Evolutionary conservation across 805 yeast genomes (phyloP).

Genomic region (Sugiyamaella valdiviana): DNA sequence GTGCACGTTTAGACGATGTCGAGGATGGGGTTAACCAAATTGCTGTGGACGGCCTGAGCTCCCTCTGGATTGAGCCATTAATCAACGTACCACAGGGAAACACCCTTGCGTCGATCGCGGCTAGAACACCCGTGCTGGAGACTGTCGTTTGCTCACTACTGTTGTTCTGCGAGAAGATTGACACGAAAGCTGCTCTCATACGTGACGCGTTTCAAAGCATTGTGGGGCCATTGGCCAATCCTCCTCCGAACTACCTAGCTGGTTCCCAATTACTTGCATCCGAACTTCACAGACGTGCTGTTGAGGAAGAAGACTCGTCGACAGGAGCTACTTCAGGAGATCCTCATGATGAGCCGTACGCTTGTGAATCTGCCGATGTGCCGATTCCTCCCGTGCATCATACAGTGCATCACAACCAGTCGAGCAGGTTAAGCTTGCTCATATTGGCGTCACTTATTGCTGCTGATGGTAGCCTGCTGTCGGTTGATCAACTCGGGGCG

Average conservation of each 20-base stretch:
- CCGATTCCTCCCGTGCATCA: neutral
- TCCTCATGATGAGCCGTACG: too few relatives aligned
- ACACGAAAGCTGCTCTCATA: neutral
- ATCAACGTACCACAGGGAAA: neutral
- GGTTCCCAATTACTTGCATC: neutral
- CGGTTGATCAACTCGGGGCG: slow-evolving; percentile 4
- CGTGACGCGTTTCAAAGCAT: neutral
- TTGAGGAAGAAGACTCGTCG: neutral
- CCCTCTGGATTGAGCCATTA: neutral
- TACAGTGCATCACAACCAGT: neutral
- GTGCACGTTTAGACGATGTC: neutral
- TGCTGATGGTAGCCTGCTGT: slow-evolving; percentile 7
- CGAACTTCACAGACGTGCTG: neutral
- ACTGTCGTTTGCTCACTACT: neutral
- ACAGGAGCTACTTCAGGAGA: too few relatives aligned
- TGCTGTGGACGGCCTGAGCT: neutral
- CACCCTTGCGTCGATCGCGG: neutral
- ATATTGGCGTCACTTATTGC: neutral
- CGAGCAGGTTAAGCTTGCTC: neutral
- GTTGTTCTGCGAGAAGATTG: neutral
- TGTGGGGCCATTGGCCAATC: neutral
- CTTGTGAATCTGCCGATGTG: neutral
- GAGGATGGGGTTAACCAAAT: neutral
- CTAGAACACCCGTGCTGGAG: neutral
- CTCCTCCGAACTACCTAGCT: neutral